Base-by-base conservation (phyloP, 306 rosid genomes). In the Ormosia emarginata region DNA sequence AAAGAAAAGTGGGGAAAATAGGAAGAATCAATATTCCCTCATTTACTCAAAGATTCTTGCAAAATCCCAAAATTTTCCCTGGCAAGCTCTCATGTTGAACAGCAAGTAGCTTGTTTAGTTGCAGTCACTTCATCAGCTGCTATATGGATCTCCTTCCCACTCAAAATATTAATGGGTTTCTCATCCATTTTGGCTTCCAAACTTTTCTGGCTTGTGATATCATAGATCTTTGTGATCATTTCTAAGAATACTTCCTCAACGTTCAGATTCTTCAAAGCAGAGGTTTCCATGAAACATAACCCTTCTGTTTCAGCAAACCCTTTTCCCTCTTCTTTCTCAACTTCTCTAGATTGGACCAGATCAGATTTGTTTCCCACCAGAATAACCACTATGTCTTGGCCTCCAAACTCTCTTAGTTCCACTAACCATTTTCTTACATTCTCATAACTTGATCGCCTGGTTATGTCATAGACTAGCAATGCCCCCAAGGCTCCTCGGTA, bases 401-500 rank as follows among this genome's bases (percentile, higher is more conserved):
- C 92, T 0, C 97, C 97, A 6, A 85, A 92, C 24, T 90, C 92
- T n/a, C 96, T 82, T 0, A 95, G 89, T 86, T 95, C 99, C 33
- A 64, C 3, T 53, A 95, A 4, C 99, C 99, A 95, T 59, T 88
- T 93, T 4, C 84, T 74, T 9, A 83, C 86, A 29, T 86, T 95
- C 64, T 90, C 91, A 14, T 84, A 95, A 18, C 94, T 87, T 0
- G 83, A 58, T n/a, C 87, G 40, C 63, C 92, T 82, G 0, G 92
- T 85, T 68, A 95, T 91, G 87, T 95, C 99, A 41, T 93, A 95
- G 3, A 93, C 94, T 29, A 95, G 82, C 65, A 95, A 37, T 44
- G 98, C 96, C 14, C 99, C 99, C 0, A 89, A 70, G 3, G 99
- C 99, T 69, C 99, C 99, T 13, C 98, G 58, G 78, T 95, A 95